These are phyloP conservation scores for Sporodiniella umbellata DNA, from an alignment of 371 early-diverging fungal genomes.

Conservation along the genomic window DNA sequence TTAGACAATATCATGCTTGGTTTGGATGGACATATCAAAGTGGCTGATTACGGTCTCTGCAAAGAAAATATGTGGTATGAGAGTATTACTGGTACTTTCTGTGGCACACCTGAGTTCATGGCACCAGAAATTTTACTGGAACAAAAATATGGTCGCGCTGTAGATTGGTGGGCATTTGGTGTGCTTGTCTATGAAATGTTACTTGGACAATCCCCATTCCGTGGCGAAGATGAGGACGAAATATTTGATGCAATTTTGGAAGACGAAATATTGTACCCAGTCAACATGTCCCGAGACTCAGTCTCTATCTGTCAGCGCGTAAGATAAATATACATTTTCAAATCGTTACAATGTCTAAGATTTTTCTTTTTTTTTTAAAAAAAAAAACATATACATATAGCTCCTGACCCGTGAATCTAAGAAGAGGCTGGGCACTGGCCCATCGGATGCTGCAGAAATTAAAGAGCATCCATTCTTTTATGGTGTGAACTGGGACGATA, in stretches of 20 bases:
- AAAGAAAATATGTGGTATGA: slow-evolving; percentile 55
- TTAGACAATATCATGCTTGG: slow-evolving; percentile 51
- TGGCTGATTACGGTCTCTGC: slow-evolving; percentile 95
- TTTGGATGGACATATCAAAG: slow-evolving; percentile 94
- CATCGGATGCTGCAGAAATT: slow-evolving; percentile 87
- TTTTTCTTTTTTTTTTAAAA: background rate
- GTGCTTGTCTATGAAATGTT: slow-evolving; percentile 96
- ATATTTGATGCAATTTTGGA: slow-evolving; percentile 95
- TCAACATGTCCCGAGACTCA: slow-evolving; percentile 88
- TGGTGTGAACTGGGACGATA: slow-evolving; percentile 92
- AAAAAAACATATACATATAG: no score
- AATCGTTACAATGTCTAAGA: background rate
- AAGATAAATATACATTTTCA: slow-evolving; percentile 3
- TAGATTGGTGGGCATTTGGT: slow-evolving; percentile 96
- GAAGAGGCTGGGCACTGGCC: slow-evolving; percentile 82
- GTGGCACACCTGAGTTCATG: slow-evolving; percentile 91
- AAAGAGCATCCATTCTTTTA: slow-evolving; percentile 92
- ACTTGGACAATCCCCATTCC: slow-evolving; percentile 92
- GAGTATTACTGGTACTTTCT: slow-evolving; percentile 78
- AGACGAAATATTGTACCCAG: slow-evolving; percentile 91
- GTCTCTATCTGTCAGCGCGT: slow-evolving; percentile 87
- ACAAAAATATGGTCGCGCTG: slow-evolving; percentile 79
- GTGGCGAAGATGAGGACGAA: slow-evolving; percentile 94
- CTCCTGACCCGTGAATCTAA: slow-evolving; percentile 87
- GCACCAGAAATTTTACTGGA: slow-evolving; percentile 74